Evolutionary conservation across 306 rosid species (phyloP), one percentile per base, ranked within the genome.

Genomic region (Sindora glabra): DNA sequence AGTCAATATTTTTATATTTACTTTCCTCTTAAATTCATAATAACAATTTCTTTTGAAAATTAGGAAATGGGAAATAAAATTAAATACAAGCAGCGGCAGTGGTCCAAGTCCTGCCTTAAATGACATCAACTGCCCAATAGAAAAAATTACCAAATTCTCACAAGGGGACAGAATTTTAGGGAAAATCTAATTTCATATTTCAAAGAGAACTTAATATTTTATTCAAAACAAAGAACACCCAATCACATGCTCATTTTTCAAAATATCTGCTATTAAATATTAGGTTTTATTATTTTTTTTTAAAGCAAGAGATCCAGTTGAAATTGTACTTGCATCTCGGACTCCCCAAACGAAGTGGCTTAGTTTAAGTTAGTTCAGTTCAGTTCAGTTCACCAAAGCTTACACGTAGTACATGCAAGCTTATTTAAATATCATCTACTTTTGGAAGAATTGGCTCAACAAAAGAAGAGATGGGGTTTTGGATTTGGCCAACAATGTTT

Each of bases 311-410:
- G 48, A 65, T 59, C 19, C 40, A 73, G 77, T 83, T 86, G 74
- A 76, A 37, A 23, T n/a, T 62, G 95, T 86, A 86, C 95, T 86
- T 86, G 44, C 77, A 73, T 62, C 77, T 73, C 74, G 66, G 69
- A 74, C 56, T 39, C 22, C 48, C 24, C 75, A 66, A 21, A 59
- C 44, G 64, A 80, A 68, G 79, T 78, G 54, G 67, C 64, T 65
- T 73, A 70, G 41, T 72, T 67, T 67, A 67, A 40, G 56, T 55
- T 53, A 24, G 64, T 45, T 70, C 75, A 62, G 67, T 57, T 70
- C 75, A 58, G 67, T 57, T 42, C 41, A 12, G 14, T 45, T 23
- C 19, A 45, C 56, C 16, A 44, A 8, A 29, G 50, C 17, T n/a
- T 45, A 40, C 62, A 48, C 42, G 61, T 74, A 71, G 64, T 74